Percentiles rank a stretch among this genome's conserved stretches.
These are phyloP conservation scores for Solanum paucissectum DNA, from an alignment of 257 asterid species.

Conservation along the genomic window DNA sequence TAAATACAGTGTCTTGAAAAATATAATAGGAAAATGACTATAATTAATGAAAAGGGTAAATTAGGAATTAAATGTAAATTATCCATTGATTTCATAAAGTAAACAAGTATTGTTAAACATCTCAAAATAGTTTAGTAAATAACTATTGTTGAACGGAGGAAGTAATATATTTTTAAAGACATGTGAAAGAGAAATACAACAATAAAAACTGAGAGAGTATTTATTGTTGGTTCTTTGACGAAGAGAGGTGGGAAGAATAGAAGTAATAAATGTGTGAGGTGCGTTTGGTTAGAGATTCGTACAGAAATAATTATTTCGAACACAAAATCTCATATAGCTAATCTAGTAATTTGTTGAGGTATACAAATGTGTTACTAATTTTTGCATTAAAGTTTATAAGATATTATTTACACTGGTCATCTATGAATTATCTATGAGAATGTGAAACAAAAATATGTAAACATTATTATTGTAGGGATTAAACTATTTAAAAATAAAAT, in stretches of 20 bases:
- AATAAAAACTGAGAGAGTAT: neutral
- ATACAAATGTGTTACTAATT: neutral
- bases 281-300: neutral
- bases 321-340: neutral
- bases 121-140: too few relatives aligned
- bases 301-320: too few relatives aligned
- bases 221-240: neutral
- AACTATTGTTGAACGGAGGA: too few relatives aligned
- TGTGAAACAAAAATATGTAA: neutral
- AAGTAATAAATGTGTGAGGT: neutral
- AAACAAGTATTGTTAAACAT: too few relatives aligned
- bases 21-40: too few relatives aligned
- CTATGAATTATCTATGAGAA: neutral
- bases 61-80: too few relatives aligned
- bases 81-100: too few relatives aligned
- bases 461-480: neutral
- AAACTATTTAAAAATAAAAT: neutral
- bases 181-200: neutral
- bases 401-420: neutral
- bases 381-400: neutral
- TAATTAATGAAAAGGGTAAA: too few relatives aligned
- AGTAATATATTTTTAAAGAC: too few relatives aligned
- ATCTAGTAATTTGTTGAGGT: neutral
- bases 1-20: too few relatives aligned
- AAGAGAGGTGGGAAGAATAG: neutral